Evolutionary conservation across 1,139 yeast species (phyloP), one percentile per base, ranked within the genome.

Genomic region (Tardiomyces depauwii): DNA sequence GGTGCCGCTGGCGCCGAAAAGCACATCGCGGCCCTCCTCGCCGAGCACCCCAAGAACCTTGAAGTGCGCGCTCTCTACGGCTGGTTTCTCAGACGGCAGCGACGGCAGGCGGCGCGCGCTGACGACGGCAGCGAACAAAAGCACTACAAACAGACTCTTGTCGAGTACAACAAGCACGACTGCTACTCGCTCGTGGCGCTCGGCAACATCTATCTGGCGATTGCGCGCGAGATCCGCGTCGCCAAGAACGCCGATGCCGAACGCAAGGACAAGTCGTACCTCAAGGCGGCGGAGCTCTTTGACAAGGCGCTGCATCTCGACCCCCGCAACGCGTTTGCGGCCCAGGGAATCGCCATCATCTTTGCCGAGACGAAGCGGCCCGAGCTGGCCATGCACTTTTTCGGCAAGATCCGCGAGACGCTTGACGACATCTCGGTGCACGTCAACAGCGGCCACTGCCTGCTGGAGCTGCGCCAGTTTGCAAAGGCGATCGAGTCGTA

Each of bases 281-380:
- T 82, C 44, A 78, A 95, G 65, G 96, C 96, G 14, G 84, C 89
- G 19, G 96, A 91, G 63, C 70, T 89, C 47, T 91, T 81, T 62
- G 84, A 88, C 56, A 91, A 91, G 65, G 96, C 88, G 1, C 70
- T 93, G 48, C 81, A 84, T 44, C 70, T 88, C 36, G 98, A 91
- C 65, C 77, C 91, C 5, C 73, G 76, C 54, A 87, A 91, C 62
- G 94, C 91, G 1, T 91, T 82, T 67, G 99, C 97, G 2, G 98
- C 98, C 0, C 98, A 91, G 64, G 99, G 99, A 45, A 74, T 93
- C 52, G 98, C 97, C 1, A 88, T 91, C 46, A 79, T 89, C 11
- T 84, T 87, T 63, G 94, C 95, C 19, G 97, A 89, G 57, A 83
- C 83, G 58, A 85, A 84, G 57, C 82, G 86, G 50, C 67, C 78